These are phyloP conservation scores for Saxophila tyrrhenica DNA, from an alignment of 495 filamentous ascomycete species.

Conservation along the genomic window DNA sequence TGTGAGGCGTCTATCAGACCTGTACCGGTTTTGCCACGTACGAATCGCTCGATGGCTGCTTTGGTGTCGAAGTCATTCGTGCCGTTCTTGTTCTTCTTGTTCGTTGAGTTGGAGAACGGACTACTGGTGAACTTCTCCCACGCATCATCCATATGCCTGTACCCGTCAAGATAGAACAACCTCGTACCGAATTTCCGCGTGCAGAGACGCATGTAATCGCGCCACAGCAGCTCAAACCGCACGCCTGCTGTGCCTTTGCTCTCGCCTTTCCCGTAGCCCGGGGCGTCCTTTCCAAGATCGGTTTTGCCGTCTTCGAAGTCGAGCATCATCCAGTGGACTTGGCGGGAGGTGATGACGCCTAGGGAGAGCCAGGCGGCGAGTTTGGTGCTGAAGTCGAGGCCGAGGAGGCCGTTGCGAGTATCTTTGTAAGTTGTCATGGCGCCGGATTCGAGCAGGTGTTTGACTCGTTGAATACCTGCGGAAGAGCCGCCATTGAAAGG, in stretches of 20 bases:
- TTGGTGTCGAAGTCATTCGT: conserved; percentile 23
- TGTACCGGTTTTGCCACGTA: conserved; percentile 52
- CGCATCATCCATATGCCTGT: conserved; percentile 35
- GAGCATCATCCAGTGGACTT: conserved; percentile 50
- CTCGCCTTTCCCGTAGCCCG: conserved; percentile 52
- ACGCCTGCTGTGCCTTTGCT: conserved; percentile 55
- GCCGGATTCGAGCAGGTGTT: conserved; percentile 47
- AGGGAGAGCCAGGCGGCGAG: conserved; percentile 57
- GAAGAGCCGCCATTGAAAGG: conserved; percentile 58
- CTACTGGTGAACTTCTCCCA: conserved; percentile 16
- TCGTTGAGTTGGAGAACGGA: conserved; percentile 7
- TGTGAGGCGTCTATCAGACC: conserved; percentile 61
- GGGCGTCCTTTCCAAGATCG: conserved; percentile 23
- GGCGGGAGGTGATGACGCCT: conserved; percentile 55
- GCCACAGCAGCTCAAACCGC: conserved; percentile 61
- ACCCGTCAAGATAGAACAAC: conserved; percentile 51
- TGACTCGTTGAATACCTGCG: conserved; percentile 40
- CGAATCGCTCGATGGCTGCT: conserved; percentile 37
- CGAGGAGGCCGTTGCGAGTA: conserved; percentile 57
- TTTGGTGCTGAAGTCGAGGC: conserved; percentile 57
- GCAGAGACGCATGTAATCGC: conserved; percentile 65
- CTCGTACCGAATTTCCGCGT: conserved; percentile 49
- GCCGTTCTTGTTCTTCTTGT: conserved; percentile 24
- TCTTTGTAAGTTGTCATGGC: conserved; percentile 48
- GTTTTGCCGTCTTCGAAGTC: conserved; percentile 48